phyloP scores from a whole-genome alignment of 208 protist genomes.

The Baffinella frigidus region DNA sequence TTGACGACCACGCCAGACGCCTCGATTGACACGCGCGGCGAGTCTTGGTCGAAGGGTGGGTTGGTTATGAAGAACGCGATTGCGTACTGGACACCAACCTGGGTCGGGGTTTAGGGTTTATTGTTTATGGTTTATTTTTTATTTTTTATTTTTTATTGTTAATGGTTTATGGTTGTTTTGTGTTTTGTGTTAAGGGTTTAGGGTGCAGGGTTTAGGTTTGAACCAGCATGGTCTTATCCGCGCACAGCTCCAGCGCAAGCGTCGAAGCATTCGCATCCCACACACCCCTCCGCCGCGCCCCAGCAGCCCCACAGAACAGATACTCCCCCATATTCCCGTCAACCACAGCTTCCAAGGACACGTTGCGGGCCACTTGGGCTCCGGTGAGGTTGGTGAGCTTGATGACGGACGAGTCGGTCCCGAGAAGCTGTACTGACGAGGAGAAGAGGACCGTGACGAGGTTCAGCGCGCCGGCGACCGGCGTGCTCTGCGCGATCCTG shows the following conservation, averaged over 20 bases:
- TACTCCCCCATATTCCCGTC: neutral
- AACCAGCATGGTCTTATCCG: too few species aligned
- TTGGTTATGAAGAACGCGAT: neutral
- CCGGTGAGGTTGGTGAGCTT: neutral
- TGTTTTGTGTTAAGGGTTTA: too few species aligned
- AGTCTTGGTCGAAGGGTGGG: neutral
- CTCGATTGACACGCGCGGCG: neutral
- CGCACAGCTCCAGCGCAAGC: neutral
- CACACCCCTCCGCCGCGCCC: neutral
- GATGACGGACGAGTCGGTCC: neutral
- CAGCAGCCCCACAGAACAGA: neutral
- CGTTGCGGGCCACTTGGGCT: neutral
- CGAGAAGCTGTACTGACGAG: neutral
- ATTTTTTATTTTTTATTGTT: too few species aligned
- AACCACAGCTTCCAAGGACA: neutral
- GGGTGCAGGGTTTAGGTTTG: too few species aligned
- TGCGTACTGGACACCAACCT: neutral
- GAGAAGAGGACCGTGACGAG: neutral
- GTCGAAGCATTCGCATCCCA: neutral
- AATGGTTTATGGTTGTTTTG: too few species aligned
- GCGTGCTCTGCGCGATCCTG: neutral
- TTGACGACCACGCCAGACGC: neutral
- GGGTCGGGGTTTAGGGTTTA: too few species aligned
- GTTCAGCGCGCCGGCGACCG: neutral
- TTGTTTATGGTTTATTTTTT: too few species aligned